These are phyloP conservation scores for Aspergillus fumigatus DNA, from an alignment of 2,329 filamentous ascomycete species.

Conservation along the genomic window DNA sequence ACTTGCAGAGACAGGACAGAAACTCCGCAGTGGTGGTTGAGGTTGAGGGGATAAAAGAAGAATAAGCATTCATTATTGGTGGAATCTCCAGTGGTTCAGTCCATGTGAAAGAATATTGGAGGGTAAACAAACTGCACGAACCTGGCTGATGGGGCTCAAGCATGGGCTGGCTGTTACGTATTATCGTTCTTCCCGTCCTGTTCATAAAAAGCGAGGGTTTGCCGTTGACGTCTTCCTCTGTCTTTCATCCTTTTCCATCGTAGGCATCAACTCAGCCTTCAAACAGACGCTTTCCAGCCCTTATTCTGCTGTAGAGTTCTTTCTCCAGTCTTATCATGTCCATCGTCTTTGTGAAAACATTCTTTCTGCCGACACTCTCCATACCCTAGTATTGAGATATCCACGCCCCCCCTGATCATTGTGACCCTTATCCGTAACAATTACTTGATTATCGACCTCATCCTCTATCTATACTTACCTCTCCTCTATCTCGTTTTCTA, in stretches of 20 bases:
- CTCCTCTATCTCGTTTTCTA: background rate
- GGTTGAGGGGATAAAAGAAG: too few species aligned
- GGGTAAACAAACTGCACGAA: too few species aligned
- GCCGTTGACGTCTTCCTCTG: constrained; percentile 2
- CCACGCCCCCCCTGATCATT: background rate
- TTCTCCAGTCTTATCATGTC: constrained; percentile 13
- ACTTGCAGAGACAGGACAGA: background rate
- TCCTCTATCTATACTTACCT: background rate
- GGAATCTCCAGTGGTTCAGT: background rate
- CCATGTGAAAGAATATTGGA: background rate
- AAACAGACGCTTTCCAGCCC: background rate
- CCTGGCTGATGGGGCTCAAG: background rate
- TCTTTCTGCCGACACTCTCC: constrained; percentile 11
- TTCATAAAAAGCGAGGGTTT: background rate
- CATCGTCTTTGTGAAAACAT: constrained; percentile 13
- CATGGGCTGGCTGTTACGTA: background rate
- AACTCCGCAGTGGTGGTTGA: background rate
- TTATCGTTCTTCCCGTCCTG: background rate
- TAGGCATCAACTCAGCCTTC: constrained; percentile 3
- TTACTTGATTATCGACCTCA: background rate
- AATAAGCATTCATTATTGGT: too few species aligned
- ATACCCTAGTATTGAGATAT: constrained; percentile 17
- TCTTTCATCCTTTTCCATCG: constrained; percentile 6
- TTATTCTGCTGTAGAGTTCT: background rate
- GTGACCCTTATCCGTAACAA: background rate